Percentiles rank a stretch among this genome's conserved stretches.
phyloP scores from a whole-genome alignment of 2,329 filamentous ascomycete genomes.

The Trichoderma breve region DNA sequence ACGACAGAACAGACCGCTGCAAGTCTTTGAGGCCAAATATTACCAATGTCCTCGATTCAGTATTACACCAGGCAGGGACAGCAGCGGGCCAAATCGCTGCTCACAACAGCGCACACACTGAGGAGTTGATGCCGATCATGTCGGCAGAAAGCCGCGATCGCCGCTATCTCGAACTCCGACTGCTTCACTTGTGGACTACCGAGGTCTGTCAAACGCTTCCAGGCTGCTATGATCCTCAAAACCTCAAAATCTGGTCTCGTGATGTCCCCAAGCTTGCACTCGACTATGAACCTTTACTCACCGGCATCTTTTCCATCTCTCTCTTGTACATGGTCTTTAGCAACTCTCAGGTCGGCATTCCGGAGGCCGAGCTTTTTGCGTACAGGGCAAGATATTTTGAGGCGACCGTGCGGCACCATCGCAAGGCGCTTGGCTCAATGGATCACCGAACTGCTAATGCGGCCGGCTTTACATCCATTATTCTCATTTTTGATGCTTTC shows the following conservation, averaged over 20 bases:
- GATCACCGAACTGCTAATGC: background rate
- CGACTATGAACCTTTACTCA: background rate
- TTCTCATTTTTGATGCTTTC: background rate
- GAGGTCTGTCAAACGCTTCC: background rate
- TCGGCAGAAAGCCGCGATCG: background rate
- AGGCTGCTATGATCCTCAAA: background rate
- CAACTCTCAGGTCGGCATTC: background rate
- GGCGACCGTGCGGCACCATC: background rate
- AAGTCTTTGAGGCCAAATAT: background rate
- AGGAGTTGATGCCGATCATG: background rate
- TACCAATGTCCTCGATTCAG: background rate
- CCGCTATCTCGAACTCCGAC: background rate
- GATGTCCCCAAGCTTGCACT: background rate
- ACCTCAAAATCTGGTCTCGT: background rate
- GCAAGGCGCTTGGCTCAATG: background rate
- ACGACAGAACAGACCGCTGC: background rate
- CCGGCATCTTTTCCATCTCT: background rate
- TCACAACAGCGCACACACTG: background rate
- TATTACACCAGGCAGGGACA: background rate
- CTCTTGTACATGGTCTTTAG: background rate
- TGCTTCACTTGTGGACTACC: background rate
- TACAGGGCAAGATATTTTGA: background rate
- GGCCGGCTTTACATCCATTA: background rate
- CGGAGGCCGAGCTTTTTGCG: background rate
- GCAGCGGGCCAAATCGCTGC: background rate